A percentile compares a stretch with the other conserved stretches of the same genome.
Evolutionary conservation across 2,329 filamentous ascomycete species (phyloP).

Genomic region (Zymoseptoria ardabiliae): DNA sequence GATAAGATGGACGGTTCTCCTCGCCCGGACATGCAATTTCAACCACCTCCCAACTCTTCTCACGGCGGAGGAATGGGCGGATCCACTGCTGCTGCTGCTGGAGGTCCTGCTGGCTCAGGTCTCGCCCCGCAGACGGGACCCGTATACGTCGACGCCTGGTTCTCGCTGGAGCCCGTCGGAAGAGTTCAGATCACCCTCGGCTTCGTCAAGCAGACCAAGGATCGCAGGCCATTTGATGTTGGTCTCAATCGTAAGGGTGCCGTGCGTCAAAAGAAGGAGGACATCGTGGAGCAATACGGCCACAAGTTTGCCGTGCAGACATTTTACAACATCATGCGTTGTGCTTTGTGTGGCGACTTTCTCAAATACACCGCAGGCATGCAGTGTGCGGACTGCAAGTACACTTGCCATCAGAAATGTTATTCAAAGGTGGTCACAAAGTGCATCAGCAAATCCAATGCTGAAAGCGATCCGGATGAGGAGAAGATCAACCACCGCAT

Average conservation of each 20-base stretch:
- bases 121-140: constrained; percentile 46
- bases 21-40: constrained; percentile 49
- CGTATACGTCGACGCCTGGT: constrained; percentile 80
- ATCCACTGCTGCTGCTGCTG: constrained; percentile 33
- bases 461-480: constrained; percentile 95
- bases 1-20: constrained; percentile 75
- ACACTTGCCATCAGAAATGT: constrained; percentile 97
- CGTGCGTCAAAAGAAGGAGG: constrained; percentile 94
- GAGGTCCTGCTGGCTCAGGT: constrained; percentile 32
- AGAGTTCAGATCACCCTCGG: constrained; percentile 86
- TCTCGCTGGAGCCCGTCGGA: constrained; percentile 89
- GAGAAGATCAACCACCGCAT: constrained; percentile 99
- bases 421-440: constrained; percentile 96
- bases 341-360: constrained; percentile 93
- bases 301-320: constrained; percentile 98
- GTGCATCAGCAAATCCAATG: constrained; percentile 98
- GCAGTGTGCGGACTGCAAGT: constrained; percentile 99
- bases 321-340: constrained; percentile 99
- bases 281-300: constrained; percentile 96
- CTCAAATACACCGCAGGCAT: constrained; percentile 98
- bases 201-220: constrained; percentile 85
- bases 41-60: constrained; percentile 39
- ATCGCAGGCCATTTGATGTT: constrained; percentile 73
- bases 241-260: constrained; percentile 92
- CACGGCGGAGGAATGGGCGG: constrained; percentile 22